These are phyloP conservation scores for Spencermartinsiella ligniputridi DNA, from an alignment of 1,139 yeast genomes.

Conservation along the genomic window DNA sequence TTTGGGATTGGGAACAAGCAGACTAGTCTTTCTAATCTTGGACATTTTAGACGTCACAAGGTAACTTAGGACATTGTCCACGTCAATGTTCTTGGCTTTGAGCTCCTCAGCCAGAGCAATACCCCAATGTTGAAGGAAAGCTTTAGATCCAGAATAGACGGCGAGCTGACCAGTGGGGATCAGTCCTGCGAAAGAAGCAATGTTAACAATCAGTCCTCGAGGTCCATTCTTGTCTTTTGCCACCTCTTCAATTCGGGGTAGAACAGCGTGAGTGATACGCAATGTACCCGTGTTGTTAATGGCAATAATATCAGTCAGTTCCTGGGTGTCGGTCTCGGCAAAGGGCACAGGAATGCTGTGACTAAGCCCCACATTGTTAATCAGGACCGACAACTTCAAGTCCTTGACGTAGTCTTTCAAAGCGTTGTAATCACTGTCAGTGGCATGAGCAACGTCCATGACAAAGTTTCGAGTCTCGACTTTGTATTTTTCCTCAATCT, in stretches of 20 bases:
- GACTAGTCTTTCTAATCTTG: constrained; percentile 73
- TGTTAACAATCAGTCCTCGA: constrained; percentile 73
- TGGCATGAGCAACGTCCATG: constrained; percentile 68
- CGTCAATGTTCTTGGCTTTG: constrained; percentile 64
- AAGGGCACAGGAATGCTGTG: constrained; percentile 96
- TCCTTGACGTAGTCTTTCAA: constrained; percentile 48
- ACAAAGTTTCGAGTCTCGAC: constrained; percentile 67
- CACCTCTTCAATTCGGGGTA: constrained; percentile 63
- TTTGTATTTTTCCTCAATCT: constrained; percentile 52
- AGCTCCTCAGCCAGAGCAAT: constrained; percentile 86
- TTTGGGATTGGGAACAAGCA: constrained; percentile 76
- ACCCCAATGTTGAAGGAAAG: constrained; percentile 92
- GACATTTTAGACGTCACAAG: constrained; percentile 96
- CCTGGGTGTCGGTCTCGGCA: constrained; percentile 68
- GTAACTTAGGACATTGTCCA: constrained; percentile 81
- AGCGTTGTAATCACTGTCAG: constrained; percentile 48
- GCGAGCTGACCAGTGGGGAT: constrained; percentile 91
- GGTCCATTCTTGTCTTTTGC: constrained; percentile 26
- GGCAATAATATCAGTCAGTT: constrained; percentile 72
- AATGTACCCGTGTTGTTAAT: constrained; percentile 84
- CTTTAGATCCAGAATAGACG: constrained; percentile 93
- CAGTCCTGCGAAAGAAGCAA: constrained; percentile 97
- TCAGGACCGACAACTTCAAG: constrained; percentile 52
- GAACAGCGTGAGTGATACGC: constrained; percentile 69
- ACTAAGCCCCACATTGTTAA: constrained; percentile 92